phyloP scores from a whole-genome alignment of 176 grass and related monocot species.

The Musa schizocarpa region DNA sequence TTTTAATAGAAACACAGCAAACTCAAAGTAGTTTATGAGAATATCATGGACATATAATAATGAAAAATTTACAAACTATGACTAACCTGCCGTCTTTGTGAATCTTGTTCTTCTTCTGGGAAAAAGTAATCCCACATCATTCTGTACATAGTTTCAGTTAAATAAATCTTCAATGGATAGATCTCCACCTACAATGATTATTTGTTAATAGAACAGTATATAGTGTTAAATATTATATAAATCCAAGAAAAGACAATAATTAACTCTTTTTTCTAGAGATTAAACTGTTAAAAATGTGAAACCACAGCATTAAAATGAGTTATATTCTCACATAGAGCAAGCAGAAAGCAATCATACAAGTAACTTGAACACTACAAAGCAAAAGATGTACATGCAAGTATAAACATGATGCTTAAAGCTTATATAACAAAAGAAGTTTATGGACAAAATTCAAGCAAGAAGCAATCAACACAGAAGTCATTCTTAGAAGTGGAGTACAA shows the following conservation, averaged over 20 bases:
- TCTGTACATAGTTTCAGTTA: conserved; percentile 94
- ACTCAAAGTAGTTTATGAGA: neutral
- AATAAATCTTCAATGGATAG: conserved; percentile 91
- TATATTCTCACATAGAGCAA: neutral
- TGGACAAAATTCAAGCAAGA: no score
- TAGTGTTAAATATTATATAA: conserved; percentile 1
- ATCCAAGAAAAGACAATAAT: neutral
- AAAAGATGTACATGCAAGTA: no score
- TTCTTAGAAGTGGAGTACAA: no score
- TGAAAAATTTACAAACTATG: conserved; percentile 7
- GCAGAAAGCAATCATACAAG: neutral
- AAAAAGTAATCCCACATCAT: conserved; percentile 99
- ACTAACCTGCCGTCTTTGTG: conserved; percentile 84
- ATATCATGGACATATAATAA: neutral
- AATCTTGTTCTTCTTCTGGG: conserved; percentile 96
- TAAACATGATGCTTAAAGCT: no score
- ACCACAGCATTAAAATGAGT: neutral
- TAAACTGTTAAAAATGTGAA: neutral
- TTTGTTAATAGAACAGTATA: conserved; percentile 31
- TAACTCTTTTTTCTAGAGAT: neutral
- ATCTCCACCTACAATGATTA: conserved; percentile 72
- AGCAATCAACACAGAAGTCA: no score
- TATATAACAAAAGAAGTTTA: no score
- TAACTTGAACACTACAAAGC: neutral
- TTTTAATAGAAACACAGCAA: neutral